Conservation (phyloP, 164 flowering plant species). For the grape (Vitis vinifera) region DNA sequence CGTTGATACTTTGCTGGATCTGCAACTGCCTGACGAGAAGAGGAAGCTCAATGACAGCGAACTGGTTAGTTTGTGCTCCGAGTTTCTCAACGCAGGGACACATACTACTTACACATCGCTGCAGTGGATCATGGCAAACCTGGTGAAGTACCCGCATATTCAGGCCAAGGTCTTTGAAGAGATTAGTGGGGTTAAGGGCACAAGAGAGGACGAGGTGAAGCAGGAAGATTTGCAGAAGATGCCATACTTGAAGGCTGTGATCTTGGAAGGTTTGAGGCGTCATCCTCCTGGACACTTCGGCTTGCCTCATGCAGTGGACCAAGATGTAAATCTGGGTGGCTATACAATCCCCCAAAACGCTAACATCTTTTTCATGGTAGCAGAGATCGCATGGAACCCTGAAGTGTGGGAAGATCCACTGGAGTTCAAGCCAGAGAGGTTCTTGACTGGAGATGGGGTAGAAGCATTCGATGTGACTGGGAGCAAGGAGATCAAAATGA, state of each 20-base stretch:
- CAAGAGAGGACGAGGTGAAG: not conserved
- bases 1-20: conserved; percentile 15
- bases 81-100: conserved; percentile 43
- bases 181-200: conserved; percentile 14
- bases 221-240: no score
- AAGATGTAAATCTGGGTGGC: conserved; percentile 1
- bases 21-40: conserved; percentile 14
- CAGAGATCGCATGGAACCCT: not conserved
- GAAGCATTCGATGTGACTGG: conserved; percentile 1
- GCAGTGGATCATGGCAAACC: conserved; percentile 28
- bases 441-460: not conserved
- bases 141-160: no score
- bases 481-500: conserved; percentile 1
- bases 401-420: conserved; percentile 6
- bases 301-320: conserved; percentile 9
- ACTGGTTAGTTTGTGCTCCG: conserved; percentile 33
- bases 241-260: conserved; percentile 4
- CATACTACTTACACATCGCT: conserved; percentile 47
- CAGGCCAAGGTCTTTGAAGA: conserved; percentile 26
- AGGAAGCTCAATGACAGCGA: conserved; percentile 28
- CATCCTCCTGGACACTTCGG: conserved; percentile 16
- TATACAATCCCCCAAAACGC: conserved; percentile 7
- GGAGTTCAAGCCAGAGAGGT: conserved; percentile 7
- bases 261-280: conserved; percentile 11
- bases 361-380: conserved; percentile 2